Evolutionary conservation across 768 basidiomycete genomes (phyloP), one percentile per base, ranked within the genome.

Genomic region (Hygrophoropsis aurantiaca): DNA sequence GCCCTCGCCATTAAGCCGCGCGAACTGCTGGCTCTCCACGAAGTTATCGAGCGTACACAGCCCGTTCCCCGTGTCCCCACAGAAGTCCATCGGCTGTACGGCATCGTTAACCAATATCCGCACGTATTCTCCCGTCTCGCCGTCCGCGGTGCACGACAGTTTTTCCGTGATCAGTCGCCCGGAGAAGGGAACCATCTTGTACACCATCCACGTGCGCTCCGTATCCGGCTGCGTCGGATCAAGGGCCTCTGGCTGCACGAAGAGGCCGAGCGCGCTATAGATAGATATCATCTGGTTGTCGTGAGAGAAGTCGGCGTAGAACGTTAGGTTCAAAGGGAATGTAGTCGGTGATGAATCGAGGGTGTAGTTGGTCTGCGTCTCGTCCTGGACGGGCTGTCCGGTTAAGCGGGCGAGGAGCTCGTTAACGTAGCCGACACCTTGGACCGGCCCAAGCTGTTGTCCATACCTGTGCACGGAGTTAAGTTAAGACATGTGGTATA

Each of bases 391-490:
- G 3, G 83, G 77, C 13, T 59, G 64, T 13, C 74, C 73, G 0
- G 84, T 88, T 35, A 95, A 74, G 10, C 94, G 81, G 0, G 90
- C 88, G 18, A 94, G 62, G n/a, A 95, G 78, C 67, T 94, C 92
- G 61, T 92, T 93, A 58, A 89, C 73, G 61, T 88, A 95, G 5
- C 92, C 93, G 3, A 93, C 84, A 25, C 90, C 90, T 60, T 90
- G 88, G 6, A 90, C 81, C 4, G 72, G 83, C 2, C 90, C 90
- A 1, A 92, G 70, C 2, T 62, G 54, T 50, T 82, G 80, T 3
- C 90, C 89, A 49, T 88, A 78, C 16, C 86, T 87, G 49, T 8
- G n/a, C 16, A 35, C 10, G 4, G 20, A 8, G 40, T 35, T 50
- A 40, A 53, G 46, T 19, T 5, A 39, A 21, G 11, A 42, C 15